Base-by-base conservation (phyloP, 2,329 filamentous ascomycete species). In the Sporothrix brunneoviolacea region DNA sequence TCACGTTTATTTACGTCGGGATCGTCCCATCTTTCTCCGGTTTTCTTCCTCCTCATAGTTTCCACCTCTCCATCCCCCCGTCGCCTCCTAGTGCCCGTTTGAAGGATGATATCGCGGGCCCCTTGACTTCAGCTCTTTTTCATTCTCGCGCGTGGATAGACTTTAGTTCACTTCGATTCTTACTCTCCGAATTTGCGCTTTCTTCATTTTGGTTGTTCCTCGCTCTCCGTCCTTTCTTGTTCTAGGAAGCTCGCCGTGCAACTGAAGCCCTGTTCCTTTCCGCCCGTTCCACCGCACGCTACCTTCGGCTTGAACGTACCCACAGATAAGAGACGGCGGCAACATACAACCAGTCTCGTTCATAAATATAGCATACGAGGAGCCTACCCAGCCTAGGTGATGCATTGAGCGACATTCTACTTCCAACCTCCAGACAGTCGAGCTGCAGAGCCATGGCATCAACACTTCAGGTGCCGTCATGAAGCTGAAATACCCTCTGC, bases 371-470 rank as follows among this genome's bases (percentile, higher is more conserved):
- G n/a, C n/a, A n/a, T n/a, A n/a, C n/a, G n/a, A n/a, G n/a, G n/a
- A n/a, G n/a, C n/a, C n/a, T n/a, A n/a, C n/a, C n/a, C n/a, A n/a
- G n/a, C n/a, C n/a, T n/a, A n/a, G n/a, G n/a, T n/a, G n/a, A n/a
- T n/a, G n/a, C n/a, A n/a, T n/a, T n/a, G n/a, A n/a, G n/a, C n/a
- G n/a, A n/a, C n/a, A n/a, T n/a, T n/a, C n/a, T n/a, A n/a, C n/a
- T n/a, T 28, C 6, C 24, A 28, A 28, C 24, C 15, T 28, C 24
- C 19, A 45, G 18, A 30, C 35, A 6, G 7, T 35, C 19, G 21
- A 15, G 22, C 36, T 35, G 30, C 43, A 33, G 33, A 28, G 36
- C 45, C 13, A 48, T 48, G 45, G 45, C 36, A 32, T 48, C 45
- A 22, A 19, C 13, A 18, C 24, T 27, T 18, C 45, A 32, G 36